phyloP scores from a whole-genome alignment of 768 basidiomycete species.

The Tubosaeta sp. region DNA sequence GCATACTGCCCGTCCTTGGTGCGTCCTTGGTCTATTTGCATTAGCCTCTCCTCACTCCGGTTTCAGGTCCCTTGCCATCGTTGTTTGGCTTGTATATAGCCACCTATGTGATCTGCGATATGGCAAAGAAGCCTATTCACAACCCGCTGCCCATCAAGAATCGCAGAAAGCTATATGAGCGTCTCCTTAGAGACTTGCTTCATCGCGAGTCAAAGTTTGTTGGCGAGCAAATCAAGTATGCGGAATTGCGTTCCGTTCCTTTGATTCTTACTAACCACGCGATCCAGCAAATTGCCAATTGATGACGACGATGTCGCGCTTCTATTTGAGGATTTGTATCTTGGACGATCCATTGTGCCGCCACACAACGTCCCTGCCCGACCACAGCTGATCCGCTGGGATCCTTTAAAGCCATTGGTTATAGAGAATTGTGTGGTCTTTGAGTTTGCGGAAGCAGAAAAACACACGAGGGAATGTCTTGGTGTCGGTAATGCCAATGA shows the following conservation, averaged over 20 bases:
- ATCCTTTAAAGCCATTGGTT: conserved; percentile 54
- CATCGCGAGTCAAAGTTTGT: conserved; percentile 68
- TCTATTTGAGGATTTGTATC: conserved; percentile 83
- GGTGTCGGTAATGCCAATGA: conserved; percentile 7
- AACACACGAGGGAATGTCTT: conserved; percentile 51
- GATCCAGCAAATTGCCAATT: conserved; percentile 64
- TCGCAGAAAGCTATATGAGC: conserved; percentile 78
- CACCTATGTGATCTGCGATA: conserved; percentile 81
- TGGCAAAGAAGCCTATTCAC: conserved; percentile 78
- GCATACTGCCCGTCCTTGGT: conserved; percentile 91
- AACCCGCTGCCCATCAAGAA: conserved; percentile 87
- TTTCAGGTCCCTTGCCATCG: conserved; percentile 61
- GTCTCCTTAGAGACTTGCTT: conserved; percentile 72
- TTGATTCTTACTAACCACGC: neutral
- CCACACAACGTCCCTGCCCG: conserved; percentile 70
- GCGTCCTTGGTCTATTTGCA: conserved; percentile 15
- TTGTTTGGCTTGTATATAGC: conserved; percentile 90
- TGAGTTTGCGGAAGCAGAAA: conserved; percentile 68
- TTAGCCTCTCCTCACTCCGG: neutral
- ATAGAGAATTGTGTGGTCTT: conserved; percentile 87
- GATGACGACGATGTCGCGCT: conserved; percentile 80
- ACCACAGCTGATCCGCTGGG: conserved; percentile 82
- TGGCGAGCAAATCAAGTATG: conserved; percentile 56
- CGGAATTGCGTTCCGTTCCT: conserved; percentile 6
- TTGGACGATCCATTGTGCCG: conserved; percentile 73